Base-by-base conservation (phyloP, 2,329 filamentous ascomycete species). In the Tetracladium maxilliforme region DNA sequence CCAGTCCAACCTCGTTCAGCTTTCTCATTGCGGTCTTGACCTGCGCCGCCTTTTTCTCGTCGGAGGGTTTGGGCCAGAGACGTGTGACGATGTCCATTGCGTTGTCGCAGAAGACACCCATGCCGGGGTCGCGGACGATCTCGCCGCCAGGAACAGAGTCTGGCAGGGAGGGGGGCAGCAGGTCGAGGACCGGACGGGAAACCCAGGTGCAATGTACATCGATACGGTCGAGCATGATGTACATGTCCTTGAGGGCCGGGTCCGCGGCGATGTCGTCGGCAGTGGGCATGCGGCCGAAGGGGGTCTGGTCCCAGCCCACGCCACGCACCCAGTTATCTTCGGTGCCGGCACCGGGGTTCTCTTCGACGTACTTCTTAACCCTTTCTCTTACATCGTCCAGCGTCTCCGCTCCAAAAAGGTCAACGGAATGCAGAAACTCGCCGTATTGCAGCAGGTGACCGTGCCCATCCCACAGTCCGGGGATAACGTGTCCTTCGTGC, bases 171-270 rank as follows among this genome's bases (percentile, higher is more conserved):
- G 49, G 37, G 1, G 71, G 64, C 6, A 81, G 58, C 3, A 79
- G 54, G 23, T 61, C 49, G 3, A 80, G 55, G 3, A 80, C 66
- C 11, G 70, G 58, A 14, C 66, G 53, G 1, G 73, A 79, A 4
- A 78, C 71, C 68, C 72, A 77, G 15, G 69, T 59, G 44, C 75
- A 81, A 42, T 80, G 75, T 4, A 71, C 68, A 36, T 80, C 75
- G 6, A 77, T 65, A 10, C 75, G 63, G 38, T 78, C 71, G 4
- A 80, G 58, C 69, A 79, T 76, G 30, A 79, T 62, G 41, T 70
- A 77, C 18, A 68, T 47, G 17, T 61, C 59, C 21, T 48, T 52
- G 21, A 80, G 58, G 2, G 45, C 37, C 14, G 56, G 45, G 22
- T 70, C 63, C 19, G 56, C 47, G 8, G 62, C 57, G 1, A 80